Evolutionary conservation across 164 flowering plant species (phyloP), one percentile per base, ranked within the genome.

Genomic region (Pachysandra terminalis): DNA sequence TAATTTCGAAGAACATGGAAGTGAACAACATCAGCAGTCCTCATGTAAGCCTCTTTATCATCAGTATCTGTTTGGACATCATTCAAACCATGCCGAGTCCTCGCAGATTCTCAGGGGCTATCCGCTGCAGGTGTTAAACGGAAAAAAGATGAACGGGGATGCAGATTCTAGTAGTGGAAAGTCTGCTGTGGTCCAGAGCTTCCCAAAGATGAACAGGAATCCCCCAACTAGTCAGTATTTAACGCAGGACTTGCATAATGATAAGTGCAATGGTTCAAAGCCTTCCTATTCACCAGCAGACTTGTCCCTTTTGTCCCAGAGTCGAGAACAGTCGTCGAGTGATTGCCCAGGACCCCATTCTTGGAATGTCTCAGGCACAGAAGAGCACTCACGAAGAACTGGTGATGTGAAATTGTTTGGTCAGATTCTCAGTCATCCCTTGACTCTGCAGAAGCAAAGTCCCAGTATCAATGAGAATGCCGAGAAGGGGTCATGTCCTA

Each of bases 371-470:
- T 73, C 81, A 41, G 86, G 80, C 64, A 68, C 84, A 1, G 88
- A 83, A 45, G 83, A 81, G 62, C 83, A 64, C 23, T 55, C 86
- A 40, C 51, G 74, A 22, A 74, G 81, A 60, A 82, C 61, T 68
- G 86, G 91, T 66, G 87, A 90, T 80, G 83, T 94, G 24, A 94
- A 88, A 58, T 77, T 94, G 23, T 95, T 90, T 78, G 98, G 98
- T 49, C 71, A 90, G 79, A 87, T 90, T 69, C 86, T 91, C 19
- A 85, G 74, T 65, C 75, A 84, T 55, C 75, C 83, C 0, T 70
- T 87, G 16, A 65, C 86, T 27, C 61, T 57, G 71, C 82, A 73
- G 48, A 80, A 84, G 70, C 56, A 70, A 15, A 68, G 28, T 73
- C 32, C 82, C 19, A 63, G 56, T 22, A 16, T 59, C 27, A 74